A percentile compares a stretch with the other conserved stretches of the same genome.
phyloP scores from a whole-genome alignment of 768 basidiomycete genomes.

The Leccinum sublutescens region DNA sequence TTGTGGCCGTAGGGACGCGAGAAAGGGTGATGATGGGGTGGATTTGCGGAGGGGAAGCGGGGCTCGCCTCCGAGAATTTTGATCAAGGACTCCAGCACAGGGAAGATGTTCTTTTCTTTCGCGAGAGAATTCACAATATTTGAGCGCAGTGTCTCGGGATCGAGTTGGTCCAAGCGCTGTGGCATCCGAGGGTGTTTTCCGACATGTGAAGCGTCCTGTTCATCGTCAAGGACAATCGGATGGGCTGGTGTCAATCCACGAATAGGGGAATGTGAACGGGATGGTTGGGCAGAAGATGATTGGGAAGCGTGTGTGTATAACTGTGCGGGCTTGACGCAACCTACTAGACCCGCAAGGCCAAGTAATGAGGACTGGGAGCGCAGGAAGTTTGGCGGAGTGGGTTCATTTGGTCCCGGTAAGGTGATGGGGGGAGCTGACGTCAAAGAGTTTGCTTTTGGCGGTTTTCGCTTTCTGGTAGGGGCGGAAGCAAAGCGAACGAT shows the following conservation, averaged over 20 bases:
- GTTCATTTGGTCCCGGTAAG: constrained; percentile 60
- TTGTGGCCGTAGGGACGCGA: constrained; percentile 23
- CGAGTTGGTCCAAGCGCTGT: constrained; percentile 30
- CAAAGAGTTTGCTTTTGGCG: constrained; percentile 35
- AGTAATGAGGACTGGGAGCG: constrained; percentile 72
- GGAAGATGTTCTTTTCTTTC: constrained; percentile 64
- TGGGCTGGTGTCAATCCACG: constrained; percentile 57
- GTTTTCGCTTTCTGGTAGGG: constrained; percentile 35
- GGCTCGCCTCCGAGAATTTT: constrained; percentile 50
- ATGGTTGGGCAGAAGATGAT: constrained; percentile 32
- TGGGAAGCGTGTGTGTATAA: constrained; percentile 12
- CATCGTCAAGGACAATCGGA: constrained; percentile 73
- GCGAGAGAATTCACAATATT: constrained; percentile 61
- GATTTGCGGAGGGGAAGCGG: constrained; percentile 2
- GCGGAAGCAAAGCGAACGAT: background rate
- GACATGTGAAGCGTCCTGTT: constrained; percentile 32
- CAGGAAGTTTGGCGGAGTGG: constrained; percentile 64
- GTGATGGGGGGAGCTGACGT: constrained; percentile 56
- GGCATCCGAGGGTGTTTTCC: constrained; percentile 13
- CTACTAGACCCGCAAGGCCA: constrained; percentile 70
- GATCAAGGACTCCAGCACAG: constrained; percentile 60
- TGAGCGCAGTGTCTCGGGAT: constrained; percentile 45
- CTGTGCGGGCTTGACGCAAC: constrained; percentile 55
- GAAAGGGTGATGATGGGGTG: constrained; percentile 8
- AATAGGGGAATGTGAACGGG: constrained; percentile 33